phyloP scores from a whole-genome alignment of 495 filamentous ascomycete genomes.

The Xylaria flabelliformis region DNA sequence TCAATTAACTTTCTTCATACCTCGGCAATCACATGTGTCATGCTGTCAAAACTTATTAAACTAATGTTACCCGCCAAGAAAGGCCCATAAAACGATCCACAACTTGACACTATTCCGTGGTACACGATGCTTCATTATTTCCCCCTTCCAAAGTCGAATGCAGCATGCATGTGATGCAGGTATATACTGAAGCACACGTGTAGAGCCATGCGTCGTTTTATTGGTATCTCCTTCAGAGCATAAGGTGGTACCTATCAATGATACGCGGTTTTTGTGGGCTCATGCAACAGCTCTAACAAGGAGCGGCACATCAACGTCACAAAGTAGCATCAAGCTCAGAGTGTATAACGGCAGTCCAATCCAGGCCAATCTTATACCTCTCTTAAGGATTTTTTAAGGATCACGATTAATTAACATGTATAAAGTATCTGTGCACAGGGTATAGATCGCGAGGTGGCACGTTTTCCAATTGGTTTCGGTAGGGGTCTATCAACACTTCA shows the following conservation, averaged over 20 bases:
- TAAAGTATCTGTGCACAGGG: neutral
- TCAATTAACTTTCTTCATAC: slow-evolving; percentile 7
- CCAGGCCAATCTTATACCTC: neutral
- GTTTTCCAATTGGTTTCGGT: neutral
- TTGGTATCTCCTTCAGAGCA: neutral
- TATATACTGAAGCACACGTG: neutral
- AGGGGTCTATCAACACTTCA: neutral
- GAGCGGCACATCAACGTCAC: slow-evolving; percentile 4
- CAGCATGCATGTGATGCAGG: slow-evolving; percentile 13
- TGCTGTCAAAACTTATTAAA: slow-evolving; percentile 5
- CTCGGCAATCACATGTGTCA: slow-evolving; percentile 24
- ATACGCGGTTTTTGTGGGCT: neutral
- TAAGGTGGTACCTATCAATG: neutral
- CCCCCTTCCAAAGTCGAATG: neutral
- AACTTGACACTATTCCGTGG: slow-evolving; percentile 1
- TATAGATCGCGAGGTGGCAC: neutral
- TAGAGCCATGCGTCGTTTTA: neutral
- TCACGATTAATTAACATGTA: neutral
- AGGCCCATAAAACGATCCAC: slow-evolving; percentile 19
- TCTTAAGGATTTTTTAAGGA: neutral
- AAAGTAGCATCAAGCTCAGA: neutral
- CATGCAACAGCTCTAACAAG: neutral
- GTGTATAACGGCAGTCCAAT: neutral
- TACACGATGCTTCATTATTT: slow-evolving; percentile 7
- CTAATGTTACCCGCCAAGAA: neutral